A percentile compares a stretch with the other conserved stretches of the same genome.
These are phyloP conservation scores for Salvia hispanica DNA, from an alignment of 257 asterid species.

Conservation along the genomic window DNA sequence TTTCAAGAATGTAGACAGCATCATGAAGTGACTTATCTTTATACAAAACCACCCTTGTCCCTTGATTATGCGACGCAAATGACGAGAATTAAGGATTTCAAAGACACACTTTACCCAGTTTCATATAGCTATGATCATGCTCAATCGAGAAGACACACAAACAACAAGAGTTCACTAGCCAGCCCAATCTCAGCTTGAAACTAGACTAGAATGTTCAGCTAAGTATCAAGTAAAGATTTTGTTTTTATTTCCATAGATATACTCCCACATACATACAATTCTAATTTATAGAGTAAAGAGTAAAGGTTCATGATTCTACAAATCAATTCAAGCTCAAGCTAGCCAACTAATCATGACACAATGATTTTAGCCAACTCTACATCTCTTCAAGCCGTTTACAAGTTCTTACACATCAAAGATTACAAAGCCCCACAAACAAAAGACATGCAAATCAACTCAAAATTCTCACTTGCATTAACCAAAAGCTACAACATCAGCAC, in stretches of 20 bases:
- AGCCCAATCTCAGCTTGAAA: background rate
- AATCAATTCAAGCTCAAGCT: conserved; percentile 17
- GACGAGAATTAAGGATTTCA: background rate
- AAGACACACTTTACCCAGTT: background rate
- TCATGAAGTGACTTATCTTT: background rate
- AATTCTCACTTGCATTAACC: background rate
- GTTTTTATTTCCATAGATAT: background rate
- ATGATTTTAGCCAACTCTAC: conserved; percentile 15
- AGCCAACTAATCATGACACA: background rate
- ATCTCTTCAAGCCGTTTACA: conserved; percentile 4
- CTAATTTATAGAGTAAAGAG: background rate
- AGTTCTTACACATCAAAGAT: conserved; percentile 10
- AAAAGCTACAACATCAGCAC: conserved; percentile 15
- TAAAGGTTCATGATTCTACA: background rate
- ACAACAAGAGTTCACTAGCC: background rate
- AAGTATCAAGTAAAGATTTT: background rate
- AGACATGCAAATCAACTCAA: conserved; percentile 16
- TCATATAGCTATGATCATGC: conserved; percentile 4
- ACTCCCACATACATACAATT: background rate
- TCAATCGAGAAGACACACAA: background rate
- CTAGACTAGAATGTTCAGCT: background rate
- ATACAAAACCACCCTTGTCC: background rate
- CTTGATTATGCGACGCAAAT: background rate
- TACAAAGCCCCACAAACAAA: conserved; percentile 14
- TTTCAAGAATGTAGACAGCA: background rate